Evolutionary conservation across 441 rosid species (phyloP).

Genomic region (Isatis lusitanica): DNA sequence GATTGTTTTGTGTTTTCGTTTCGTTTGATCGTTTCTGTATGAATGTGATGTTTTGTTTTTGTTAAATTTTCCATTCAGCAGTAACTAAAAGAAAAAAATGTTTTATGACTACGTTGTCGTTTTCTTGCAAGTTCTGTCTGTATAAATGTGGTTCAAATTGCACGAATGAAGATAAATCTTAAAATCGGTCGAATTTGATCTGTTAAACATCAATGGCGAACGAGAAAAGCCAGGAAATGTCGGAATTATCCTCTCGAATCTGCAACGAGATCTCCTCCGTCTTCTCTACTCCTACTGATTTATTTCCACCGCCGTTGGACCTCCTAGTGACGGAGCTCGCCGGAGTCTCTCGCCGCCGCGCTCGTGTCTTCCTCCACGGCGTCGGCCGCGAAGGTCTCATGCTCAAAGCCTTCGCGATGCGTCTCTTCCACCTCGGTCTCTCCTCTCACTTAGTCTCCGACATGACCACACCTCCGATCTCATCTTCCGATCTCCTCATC

Average conservation of each 20-base stretch:
- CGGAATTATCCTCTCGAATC: conserved; percentile 54
- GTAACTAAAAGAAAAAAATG: neutral
- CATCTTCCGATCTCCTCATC: conserved; percentile 63
- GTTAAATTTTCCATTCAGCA: neutral
- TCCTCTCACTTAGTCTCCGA: conserved; percentile 75
- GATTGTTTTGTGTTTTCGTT: neutral
- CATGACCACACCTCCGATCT: conserved; percentile 81
- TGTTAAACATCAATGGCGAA: conserved; percentile 34
- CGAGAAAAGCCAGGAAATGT: conserved; percentile 27
- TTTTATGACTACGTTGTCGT: neutral
- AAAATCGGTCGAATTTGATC: neutral
- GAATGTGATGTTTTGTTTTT: neutral
- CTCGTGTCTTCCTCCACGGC: conserved; percentile 70
- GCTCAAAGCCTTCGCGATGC: conserved; percentile 83
- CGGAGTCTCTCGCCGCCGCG: conserved; percentile 44
- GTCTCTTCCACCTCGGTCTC: conserved; percentile 78
- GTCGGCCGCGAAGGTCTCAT: conserved; percentile 88
- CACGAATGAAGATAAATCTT: neutral
- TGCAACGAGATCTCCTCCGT: conserved; percentile 63
- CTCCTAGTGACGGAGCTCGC: conserved; percentile 52
- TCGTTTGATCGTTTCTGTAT: neutral
- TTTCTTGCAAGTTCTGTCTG: neutral
- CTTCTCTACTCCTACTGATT: conserved; percentile 51
- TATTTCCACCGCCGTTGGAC: conserved; percentile 56
- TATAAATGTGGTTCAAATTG: conserved; percentile 13